phyloP scores from a whole-genome alignment of 2,329 filamentous ascomycete species.

The Saccharata proteae region DNA sequence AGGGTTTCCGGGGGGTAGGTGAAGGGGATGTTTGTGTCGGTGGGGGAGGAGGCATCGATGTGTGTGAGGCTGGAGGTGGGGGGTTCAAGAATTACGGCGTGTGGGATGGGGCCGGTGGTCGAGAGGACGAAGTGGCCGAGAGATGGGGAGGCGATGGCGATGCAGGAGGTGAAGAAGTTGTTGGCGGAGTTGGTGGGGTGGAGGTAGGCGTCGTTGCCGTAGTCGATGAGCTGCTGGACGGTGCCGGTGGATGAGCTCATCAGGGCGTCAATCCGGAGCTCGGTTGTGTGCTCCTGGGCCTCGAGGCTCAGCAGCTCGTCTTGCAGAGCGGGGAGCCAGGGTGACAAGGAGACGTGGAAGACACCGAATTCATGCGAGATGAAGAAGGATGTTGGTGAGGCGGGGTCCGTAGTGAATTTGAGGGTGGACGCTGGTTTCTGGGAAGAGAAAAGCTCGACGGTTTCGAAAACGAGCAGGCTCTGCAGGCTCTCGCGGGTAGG shows the following conservation, averaged over 20 bases:
- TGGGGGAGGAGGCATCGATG: slow-evolving; percentile 13
- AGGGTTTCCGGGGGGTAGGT: slow-evolving; percentile 27
- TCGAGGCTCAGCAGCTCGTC: slow-evolving; percentile 42
- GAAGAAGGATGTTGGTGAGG: slow-evolving; percentile 47
- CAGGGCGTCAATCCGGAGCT: slow-evolving; percentile 45
- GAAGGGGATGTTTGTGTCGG: slow-evolving; percentile 26
- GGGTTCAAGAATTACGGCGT: slow-evolving; percentile 40
- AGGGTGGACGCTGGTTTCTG: slow-evolving; percentile 12
- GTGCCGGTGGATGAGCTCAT: slow-evolving; percentile 39
- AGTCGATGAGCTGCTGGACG: slow-evolving; percentile 34
- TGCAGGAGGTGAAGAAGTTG: slow-evolving; percentile 25
- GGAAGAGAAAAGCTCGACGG: slow-evolving; percentile 25
- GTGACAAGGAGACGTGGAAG: slow-evolving; percentile 41
- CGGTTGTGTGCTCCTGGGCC: no score
- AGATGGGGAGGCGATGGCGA: slow-evolving; percentile 45
- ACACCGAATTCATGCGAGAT: slow-evolving; percentile 44
- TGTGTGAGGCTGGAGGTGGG: slow-evolving; percentile 22
- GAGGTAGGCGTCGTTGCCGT: slow-evolving; percentile 15
- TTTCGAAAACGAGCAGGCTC: slow-evolving; percentile 30
- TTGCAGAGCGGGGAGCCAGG: slow-evolving; percentile 46
- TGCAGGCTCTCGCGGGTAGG: slow-evolving; percentile 14
- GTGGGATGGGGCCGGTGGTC: slow-evolving; percentile 33
- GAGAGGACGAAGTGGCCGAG: slow-evolving; percentile 47
- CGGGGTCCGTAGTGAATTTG: slow-evolving; percentile 41
- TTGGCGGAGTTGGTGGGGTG: slow-evolving; percentile 14